Evolutionary conservation across 2,329 filamentous ascomycete species (phyloP), one percentile per base, ranked within the genome.

Genomic region (Sphaerulina vaccinii): DNA sequence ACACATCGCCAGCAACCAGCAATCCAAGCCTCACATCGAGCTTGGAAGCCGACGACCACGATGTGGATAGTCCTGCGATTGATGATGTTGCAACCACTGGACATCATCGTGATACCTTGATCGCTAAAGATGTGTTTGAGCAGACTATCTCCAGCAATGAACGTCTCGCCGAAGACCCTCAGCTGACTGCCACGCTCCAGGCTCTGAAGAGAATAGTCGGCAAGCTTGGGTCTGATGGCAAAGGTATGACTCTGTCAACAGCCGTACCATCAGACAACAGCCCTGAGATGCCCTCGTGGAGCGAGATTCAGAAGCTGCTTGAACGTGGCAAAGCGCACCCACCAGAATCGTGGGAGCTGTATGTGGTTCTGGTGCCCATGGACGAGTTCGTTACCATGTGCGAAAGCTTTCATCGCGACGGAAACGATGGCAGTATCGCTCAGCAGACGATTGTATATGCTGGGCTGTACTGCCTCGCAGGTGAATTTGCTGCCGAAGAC

Each of bases 51-150:
- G 32, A 35, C 5, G 13, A 35, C 5, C 5, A 15, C 32, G 5
- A 35, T 5, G 5, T n/a, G 32, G 32, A 35, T n/a, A 11, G 16
- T 11, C 13, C 32, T 35, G 13, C 13, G 5, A n/a, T n/a, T 5
- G 13, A 82, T 64, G 86, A 89, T 68, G 96, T 91, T 75, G 93
- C 95, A 63, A 96, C 90, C 48, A 97, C 92, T 51, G 82, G 79
- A 63, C 87, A 95, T 77, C 97, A 97, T 77, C 77, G 97, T 69
- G 83, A 87, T 68, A 92, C 92, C 5, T 15, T 37, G 21, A 33
- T 35, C 6, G 44, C 44, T 19, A 27, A 47, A 22, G 44, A 38
- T 21, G 18, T 47, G 11, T 11, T 47, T 16, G 44, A 47, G 44
- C 44, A 47, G 18, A 47, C 44, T 9, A 37, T 47, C 9, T 37